A percentile compares a stretch with the other conserved stretches of the same genome.
Conservation (phyloP, 371 early-diverging fungal species). For the Mucor ambiguus region DNA sequence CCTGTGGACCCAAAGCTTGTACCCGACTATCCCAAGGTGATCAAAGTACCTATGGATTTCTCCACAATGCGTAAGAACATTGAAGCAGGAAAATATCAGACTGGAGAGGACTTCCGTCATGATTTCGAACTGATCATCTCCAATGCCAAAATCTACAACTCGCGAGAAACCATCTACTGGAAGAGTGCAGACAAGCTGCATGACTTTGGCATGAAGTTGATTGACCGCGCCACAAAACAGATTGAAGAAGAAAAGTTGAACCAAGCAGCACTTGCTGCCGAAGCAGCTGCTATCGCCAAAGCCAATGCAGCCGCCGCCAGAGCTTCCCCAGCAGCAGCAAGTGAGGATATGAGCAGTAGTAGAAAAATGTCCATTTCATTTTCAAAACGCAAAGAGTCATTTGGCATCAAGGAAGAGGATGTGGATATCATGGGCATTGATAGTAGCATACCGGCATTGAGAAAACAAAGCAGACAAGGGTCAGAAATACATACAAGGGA, state of each 20-base stretch:
- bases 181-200: slow-evolving; percentile 69
- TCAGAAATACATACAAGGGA: slow-evolving; percentile 29
- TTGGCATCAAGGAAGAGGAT: slow-evolving; percentile 46
- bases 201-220: slow-evolving; percentile 56
- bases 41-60: slow-evolving; percentile 75
- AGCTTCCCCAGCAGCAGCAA: background rate
- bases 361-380: slow-evolving; percentile 25
- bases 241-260: slow-evolving; percentile 43
- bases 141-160: slow-evolving; percentile 78
- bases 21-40: slow-evolving; percentile 76
- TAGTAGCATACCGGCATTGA: slow-evolving; percentile 24
- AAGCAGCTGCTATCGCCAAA: slow-evolving; percentile 4
- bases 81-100: slow-evolving; percentile 44
- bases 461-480: slow-evolving; percentile 35
- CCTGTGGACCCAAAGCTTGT: slow-evolving; percentile 82
- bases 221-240: slow-evolving; percentile 61
- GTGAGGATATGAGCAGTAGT: slow-evolving; percentile 8
- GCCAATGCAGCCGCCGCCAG: slow-evolving; percentile 19
- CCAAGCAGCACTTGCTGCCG: slow-evolving; percentile 20
- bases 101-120: slow-evolving; percentile 55
- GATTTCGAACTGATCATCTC: slow-evolving; percentile 71
- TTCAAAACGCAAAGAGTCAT: slow-evolving; percentile 20
- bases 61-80: slow-evolving; percentile 69
- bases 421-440: slow-evolving; percentile 58
- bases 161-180: slow-evolving; percentile 72